Conservation (phyloP, 176 grass and related monocot species). For the Oryza coarctata region DNA sequence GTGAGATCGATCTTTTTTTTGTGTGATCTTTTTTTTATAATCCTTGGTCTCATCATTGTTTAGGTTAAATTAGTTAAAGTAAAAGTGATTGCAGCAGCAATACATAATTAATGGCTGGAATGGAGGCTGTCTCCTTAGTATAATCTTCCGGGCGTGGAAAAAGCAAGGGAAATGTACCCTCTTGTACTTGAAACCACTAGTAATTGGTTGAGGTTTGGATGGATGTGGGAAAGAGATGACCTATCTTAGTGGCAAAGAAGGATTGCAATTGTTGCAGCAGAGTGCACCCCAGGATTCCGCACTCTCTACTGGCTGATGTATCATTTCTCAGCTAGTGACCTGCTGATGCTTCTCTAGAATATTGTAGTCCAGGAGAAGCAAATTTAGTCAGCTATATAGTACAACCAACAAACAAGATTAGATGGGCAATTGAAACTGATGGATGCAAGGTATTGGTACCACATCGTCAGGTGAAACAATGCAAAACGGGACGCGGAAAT, state of each 20-base stretch:
- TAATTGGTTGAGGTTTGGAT: background rate
- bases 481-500: background rate
- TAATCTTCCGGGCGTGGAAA: conserved; percentile 8
- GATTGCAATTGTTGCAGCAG: conserved; percentile 2
- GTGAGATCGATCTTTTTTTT: background rate
- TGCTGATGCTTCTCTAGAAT: background rate
- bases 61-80: conserved; percentile 35
- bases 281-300: background rate
- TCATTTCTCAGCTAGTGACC: background rate
- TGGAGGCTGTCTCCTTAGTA: conserved; percentile 18
- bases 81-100: conserved; percentile 9
- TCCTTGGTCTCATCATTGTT: conserved; percentile 26
- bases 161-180: conserved; percentile 16
- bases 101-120: conserved; percentile 33
- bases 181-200: conserved; percentile 37
- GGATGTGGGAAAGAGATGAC: background rate
- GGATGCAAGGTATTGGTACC: background rate
- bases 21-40: background rate
- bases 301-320: background rate
- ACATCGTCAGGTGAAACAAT: background rate
- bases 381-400: background rate
- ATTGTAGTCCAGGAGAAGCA: background rate
- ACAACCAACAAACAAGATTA: background rate
- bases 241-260: background rate
- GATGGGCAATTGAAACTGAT: background rate